These are phyloP conservation scores for Physaria fendleri DNA, from an alignment of 345 rosid species.

Conservation along the genomic window DNA sequence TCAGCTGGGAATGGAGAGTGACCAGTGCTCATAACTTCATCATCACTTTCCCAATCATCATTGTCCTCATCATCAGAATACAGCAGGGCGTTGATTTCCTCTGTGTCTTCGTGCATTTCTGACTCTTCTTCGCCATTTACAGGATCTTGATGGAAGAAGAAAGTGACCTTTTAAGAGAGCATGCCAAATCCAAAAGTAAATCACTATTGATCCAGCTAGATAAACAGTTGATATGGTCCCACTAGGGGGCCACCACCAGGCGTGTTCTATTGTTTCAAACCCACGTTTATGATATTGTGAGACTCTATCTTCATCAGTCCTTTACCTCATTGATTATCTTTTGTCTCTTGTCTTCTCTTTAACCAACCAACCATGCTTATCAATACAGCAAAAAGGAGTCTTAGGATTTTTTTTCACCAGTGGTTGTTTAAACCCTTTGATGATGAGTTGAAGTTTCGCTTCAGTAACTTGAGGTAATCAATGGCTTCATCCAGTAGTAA, in stretches of 20 bases:
- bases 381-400: neutral
- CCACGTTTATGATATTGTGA: constrained; percentile 24
- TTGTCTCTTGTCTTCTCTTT: constrained; percentile 32
- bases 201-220: constrained; percentile 31
- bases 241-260: constrained; percentile 31
- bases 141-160: constrained; percentile 30
- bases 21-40: constrained; percentile 84
- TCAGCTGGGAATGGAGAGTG: constrained; percentile 57
- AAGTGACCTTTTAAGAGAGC: constrained; percentile 24
- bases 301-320: constrained; percentile 24
- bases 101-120: constrained; percentile 95
- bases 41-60: constrained; percentile 43
- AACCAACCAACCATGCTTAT: constrained; percentile 28
- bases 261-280: constrained; percentile 34
- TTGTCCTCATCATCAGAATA: constrained; percentile 60
- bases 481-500: constrained; percentile 62
- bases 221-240: constrained; percentile 26
- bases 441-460: constrained; percentile 39
- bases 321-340: constrained; percentile 21
- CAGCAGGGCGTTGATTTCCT: constrained; percentile 80
- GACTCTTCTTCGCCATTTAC: constrained; percentile 43
- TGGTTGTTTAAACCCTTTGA: constrained; percentile 27
- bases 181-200: constrained; percentile 30
- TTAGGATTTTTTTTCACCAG: constrained; percentile 18
- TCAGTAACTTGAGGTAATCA: constrained; percentile 54